Percentiles rank a stretch among this genome's conserved stretches.
Evolutionary conservation across 2,329 filamentous ascomycete genomes (phyloP).

Genomic region (Epichloe aotearoae): DNA sequence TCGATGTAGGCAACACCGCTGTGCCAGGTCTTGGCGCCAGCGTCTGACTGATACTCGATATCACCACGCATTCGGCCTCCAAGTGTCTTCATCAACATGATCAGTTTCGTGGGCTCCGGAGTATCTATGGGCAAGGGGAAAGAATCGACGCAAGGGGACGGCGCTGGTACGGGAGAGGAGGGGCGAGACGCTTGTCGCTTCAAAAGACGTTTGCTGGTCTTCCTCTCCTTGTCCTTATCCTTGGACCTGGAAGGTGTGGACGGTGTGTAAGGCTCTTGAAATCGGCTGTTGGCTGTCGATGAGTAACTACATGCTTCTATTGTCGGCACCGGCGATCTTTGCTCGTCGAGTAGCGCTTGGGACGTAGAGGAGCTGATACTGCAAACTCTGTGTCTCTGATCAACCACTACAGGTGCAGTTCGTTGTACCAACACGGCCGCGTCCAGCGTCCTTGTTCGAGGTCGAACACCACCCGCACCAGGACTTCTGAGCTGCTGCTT

Average conservation of each 20-base stretch:
- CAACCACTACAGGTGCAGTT: slow-evolving; percentile 23
- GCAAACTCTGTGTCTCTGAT: slow-evolving; percentile 51
- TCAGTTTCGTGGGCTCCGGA: slow-evolving; percentile 56
- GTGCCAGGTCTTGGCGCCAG: slow-evolving; percentile 49
- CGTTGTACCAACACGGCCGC: slow-evolving; percentile 36
- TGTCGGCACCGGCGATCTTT: slow-evolving; percentile 26
- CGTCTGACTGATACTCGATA: slow-evolving; percentile 52
- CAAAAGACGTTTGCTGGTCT: slow-evolving; percentile 37
- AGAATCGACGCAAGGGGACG: slow-evolving; percentile 45
- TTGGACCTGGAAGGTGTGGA: slow-evolving; percentile 5
- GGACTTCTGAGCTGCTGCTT: slow-evolving; percentile 18
- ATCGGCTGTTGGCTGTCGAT: slow-evolving; percentile 22
- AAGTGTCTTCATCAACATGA: slow-evolving; percentile 63
- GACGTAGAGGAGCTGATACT: slow-evolving; percentile 54
- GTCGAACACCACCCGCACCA: slow-evolving; percentile 27
- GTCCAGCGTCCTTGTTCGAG: slow-evolving; percentile 47
- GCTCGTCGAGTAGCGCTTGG: slow-evolving; percentile 37
- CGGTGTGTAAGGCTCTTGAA: slow-evolving; percentile 20
- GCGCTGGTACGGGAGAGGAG: slow-evolving; percentile 40
- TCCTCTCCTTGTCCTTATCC: slow-evolving; percentile 25
- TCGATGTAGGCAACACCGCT: slow-evolving; percentile 66
- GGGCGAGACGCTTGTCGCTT: slow-evolving; percentile 45
- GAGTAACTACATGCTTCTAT: slow-evolving; percentile 31
- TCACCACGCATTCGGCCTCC: slow-evolving; percentile 71
- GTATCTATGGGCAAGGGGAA: slow-evolving; percentile 46